Evolutionary conservation across 306 rosid species (phyloP), one percentile per base, ranked within the genome.

Genomic region (Begonia masoniana): DNA sequence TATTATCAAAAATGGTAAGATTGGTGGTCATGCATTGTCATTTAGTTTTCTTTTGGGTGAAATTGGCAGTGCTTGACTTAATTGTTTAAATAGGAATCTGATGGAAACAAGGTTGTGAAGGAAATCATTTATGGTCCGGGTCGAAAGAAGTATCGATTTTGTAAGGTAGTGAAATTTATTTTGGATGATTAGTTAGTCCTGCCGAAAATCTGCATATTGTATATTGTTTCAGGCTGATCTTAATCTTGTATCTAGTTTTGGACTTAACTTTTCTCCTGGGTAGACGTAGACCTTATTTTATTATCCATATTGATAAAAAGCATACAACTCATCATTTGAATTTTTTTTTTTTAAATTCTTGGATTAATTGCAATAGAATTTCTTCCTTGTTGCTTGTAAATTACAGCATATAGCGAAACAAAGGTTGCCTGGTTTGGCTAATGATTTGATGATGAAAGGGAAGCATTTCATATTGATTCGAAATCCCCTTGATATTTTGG

Each of bases 401-500:
- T 72, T 62, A 14, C 83, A 86, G 95, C 93, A 86, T 57, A 82
- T 86, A 13, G 71, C 93, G 52, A 86, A 82, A 72, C 83, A 86
- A 53, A 71, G 72, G 55, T 42, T 77, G 19, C 83, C 64, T 57
- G 82, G 84, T 51, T 67, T 86, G 71, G 48, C 85, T 2, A 72
- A 60, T 54, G 85, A 86, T 62, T 62, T 86, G 54, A 55, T 80
- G 70, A 77, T 72, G 71, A 77, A 75, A 60, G 95, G 95, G 68
- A 86, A 76, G 68, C 95, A 86, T 78, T 69, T 82, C 71, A 70
- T 86, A 62, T 71, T 86, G 76, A 82, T 70, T 13, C 71, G 93
- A 63, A 86, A 82, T 66, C 93, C 95, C 48, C 81, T 82, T 67
- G 83, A 86, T 70, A 77, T 86, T 59, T 64, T 77, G 93, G 93